Base-by-base conservation (phyloP, 1,284 basidiomycete species). In the Cutaneotrichosporon sp. region DNA sequence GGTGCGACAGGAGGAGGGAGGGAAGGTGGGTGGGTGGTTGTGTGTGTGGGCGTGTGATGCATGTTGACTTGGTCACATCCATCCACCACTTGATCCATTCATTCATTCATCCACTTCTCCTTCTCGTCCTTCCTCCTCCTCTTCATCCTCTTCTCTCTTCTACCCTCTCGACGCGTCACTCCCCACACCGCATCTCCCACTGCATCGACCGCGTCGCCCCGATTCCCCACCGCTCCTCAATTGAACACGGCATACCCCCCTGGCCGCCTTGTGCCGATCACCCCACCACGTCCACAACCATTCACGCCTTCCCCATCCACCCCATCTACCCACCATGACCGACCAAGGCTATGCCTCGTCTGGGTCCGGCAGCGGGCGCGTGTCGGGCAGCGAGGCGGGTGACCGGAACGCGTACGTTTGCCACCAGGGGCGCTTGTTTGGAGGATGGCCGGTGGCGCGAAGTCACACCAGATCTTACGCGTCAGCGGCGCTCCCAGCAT, bases 311-410 rank as follows among this genome's bases (percentile, higher is more conserved):
- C 13, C 24, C 47, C 24, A 42, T 42, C 18, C 52, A n/a, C 6
- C 24, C 16, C 34, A 54, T 6, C 54, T 51, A 53, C 38, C 38
- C 59, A 58, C 33, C 25, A 78, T 78, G 75, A 64, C 70, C 7
- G 76, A 78, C 47, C 71, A 73, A 34, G 61, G 77, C 22, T 79
- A 79, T 54, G 63, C 64, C 25, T 76, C 74, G 13, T 79, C 77
- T 16, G 75, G 77, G 10, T 76, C 74, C 5, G 75, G 75, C 5
- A 77, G 75, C 59, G 76, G 76, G 18, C 62, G 73, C 20, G 70
- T 74, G 31, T 77, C 75, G 13, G 77, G 75, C 29, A 71, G 75
- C 36, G 77, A 79, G 54, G 72, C 72, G 6, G 63, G 66, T 25
- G 75, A 78, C 56, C 62, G 70, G 45, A 76, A 75, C 58, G 68